phyloP scores from a whole-genome alignment of 2,329 filamentous ascomycete species.

The Trichoderma sp. region DNA sequence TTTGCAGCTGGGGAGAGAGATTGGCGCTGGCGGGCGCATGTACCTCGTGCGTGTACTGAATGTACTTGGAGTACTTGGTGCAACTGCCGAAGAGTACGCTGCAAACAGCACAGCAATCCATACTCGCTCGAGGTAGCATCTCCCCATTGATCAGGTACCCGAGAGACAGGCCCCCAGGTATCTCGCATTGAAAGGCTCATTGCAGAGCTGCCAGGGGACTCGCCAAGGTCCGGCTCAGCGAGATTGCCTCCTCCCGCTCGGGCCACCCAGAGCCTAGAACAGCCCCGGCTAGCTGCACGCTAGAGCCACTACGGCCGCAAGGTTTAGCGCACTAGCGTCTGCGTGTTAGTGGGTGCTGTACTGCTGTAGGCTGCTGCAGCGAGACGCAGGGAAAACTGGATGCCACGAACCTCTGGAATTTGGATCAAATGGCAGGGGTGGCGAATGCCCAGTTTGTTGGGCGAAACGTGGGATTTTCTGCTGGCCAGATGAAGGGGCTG shows the following conservation, averaged over 20 bases:
- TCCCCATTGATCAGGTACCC: neutral
- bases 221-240: neutral
- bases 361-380: neutral
- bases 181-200: neutral
- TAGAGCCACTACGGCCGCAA: slow-evolving; percentile 5
- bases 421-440: neutral
- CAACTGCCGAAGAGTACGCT: neutral
- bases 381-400: neutral
- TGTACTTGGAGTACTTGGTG: neutral
- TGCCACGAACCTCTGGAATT: neutral
- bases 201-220: neutral
- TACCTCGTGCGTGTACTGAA: neutral
- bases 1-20: slow-evolving; percentile 3
- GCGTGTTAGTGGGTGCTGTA: neutral
- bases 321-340: neutral
- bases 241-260: slow-evolving; percentile 17
- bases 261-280: slow-evolving; percentile 18
- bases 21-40: neutral
- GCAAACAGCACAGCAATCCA: neutral
- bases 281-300: neutral
- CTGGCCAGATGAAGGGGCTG: neutral
- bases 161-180: neutral
- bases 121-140: neutral
- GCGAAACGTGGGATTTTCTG: neutral
- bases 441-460: neutral